Evolutionary conservation across 306 rosid genomes (phyloP).

Genomic region (Myrica gale): DNA sequence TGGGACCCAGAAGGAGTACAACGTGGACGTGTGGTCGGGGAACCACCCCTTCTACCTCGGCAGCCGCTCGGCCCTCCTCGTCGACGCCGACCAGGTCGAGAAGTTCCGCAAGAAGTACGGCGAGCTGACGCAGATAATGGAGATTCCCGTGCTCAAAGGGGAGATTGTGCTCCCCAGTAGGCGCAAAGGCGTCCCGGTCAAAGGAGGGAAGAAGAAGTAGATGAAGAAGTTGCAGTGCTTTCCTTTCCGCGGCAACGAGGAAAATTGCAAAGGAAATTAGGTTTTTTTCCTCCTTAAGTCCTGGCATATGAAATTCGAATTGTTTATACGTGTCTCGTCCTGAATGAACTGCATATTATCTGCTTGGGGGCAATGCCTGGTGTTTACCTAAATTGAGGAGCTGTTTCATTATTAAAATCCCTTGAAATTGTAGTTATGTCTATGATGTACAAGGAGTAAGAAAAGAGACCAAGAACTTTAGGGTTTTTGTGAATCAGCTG

Average conservation of each 20-base stretch:
- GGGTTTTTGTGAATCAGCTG: too few species aligned
- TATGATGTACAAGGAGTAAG: too few species aligned
- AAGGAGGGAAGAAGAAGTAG: slow-evolving; percentile 82
- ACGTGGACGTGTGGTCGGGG: slow-evolving; percentile 94
- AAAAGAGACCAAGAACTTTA: too few species aligned
- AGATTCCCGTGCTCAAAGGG: slow-evolving; percentile 83
- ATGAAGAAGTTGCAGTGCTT: not conserved
- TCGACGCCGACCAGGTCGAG: slow-evolving; percentile 85
- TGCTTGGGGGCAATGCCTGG: slow-evolving; percentile 17
- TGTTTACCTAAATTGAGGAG: not conserved
- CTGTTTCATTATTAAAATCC: too few species aligned
- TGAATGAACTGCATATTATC: slow-evolving; percentile 9
- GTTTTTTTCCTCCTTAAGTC: slow-evolving; percentile 5
- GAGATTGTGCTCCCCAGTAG: slow-evolving; percentile 70
- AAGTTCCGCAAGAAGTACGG: slow-evolving; percentile 90
- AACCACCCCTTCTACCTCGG: slow-evolving; percentile 96
- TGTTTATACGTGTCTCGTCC: not conserved
- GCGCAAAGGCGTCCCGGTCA: slow-evolving; percentile 50
- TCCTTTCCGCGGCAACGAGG: not conserved
- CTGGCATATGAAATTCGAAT: slow-evolving; percentile 5
- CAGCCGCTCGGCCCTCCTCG: slow-evolving; percentile 50
- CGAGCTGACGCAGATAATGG: slow-evolving; percentile 54
- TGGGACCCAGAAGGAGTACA: slow-evolving; percentile 88
- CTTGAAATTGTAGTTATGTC: too few species aligned
- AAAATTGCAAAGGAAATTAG: not conserved